Evolutionary conservation across 805 yeast genomes (phyloP).

Genomic region (Monosporozyma aerobia): DNA sequence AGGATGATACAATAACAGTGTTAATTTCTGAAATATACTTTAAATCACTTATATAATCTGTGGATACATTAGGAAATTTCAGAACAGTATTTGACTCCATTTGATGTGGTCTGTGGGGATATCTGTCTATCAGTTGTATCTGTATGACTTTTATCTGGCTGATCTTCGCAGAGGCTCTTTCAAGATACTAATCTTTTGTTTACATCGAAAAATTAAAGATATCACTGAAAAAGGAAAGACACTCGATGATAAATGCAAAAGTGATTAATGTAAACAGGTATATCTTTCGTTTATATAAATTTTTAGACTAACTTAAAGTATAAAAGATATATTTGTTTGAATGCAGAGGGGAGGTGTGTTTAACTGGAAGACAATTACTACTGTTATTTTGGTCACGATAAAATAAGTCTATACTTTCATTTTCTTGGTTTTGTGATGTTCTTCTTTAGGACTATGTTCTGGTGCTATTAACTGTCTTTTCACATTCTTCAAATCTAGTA

Average conservation of each 20-base stretch:
- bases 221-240: neutral
- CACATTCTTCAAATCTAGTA: slow-evolving; percentile 5
- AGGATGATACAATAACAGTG: slow-evolving; percentile 43
- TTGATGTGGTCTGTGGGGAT: neutral
- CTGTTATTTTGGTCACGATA: neutral
- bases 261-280: neutral
- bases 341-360: neutral
- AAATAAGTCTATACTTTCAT: neutral
- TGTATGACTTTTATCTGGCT: neutral
- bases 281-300: neutral
- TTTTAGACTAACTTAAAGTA: neutral
- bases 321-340: neutral
- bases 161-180: neutral
- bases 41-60: slow-evolving; percentile 24
- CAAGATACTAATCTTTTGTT: neutral
- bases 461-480: slow-evolving; percentile 10
- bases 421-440: neutral
- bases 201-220: neutral
- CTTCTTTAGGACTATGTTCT: neutral
- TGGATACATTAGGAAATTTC: slow-evolving; percentile 10
- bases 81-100: slow-evolving; percentile 1
- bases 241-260: neutral
- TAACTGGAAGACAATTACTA: neutral
- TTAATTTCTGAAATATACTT: slow-evolving; percentile 16
- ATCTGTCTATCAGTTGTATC: neutral